Conservation (phyloP, 495 filamentous ascomycete species). For the Penicillium bovifimosum region DNA sequence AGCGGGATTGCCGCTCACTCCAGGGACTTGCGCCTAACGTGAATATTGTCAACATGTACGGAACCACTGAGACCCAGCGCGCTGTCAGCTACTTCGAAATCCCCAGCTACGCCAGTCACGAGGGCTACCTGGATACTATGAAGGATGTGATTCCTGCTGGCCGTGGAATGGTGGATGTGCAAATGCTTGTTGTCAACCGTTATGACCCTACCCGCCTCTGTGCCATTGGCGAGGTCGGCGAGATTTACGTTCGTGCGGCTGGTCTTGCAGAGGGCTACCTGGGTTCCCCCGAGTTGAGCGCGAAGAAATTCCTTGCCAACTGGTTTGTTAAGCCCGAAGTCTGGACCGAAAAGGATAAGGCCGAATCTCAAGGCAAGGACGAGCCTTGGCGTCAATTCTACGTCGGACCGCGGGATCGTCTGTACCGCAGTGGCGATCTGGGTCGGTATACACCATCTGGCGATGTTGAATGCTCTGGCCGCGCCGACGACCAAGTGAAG, state of each 20-base stretch:
- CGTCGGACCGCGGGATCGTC: slow-evolving; percentile 75
- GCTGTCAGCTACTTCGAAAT: slow-evolving; percentile 86
- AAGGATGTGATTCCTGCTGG: slow-evolving; percentile 82
- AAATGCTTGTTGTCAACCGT: slow-evolving; percentile 84
- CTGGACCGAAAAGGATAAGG: slow-evolving; percentile 64
- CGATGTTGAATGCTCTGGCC: slow-evolving; percentile 67
- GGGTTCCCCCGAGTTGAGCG: slow-evolving; percentile 60
- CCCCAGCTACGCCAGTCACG: slow-evolving; percentile 60
- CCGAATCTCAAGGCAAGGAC: slow-evolving; percentile 26
- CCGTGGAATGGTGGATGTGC: slow-evolving; percentile 87
- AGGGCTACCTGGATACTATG: slow-evolving; percentile 63
- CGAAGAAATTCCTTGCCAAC: slow-evolving; percentile 78
- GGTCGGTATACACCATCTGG: slow-evolving; percentile 71
- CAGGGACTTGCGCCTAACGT: slow-evolving; percentile 74
- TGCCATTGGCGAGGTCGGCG: slow-evolving; percentile 74
- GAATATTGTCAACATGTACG: slow-evolving; percentile 85
- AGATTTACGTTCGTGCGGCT: slow-evolving; percentile 83
- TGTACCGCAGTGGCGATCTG: slow-evolving; percentile 82
- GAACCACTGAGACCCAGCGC: slow-evolving; percentile 84
- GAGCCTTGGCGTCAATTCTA: slow-evolving; percentile 74
- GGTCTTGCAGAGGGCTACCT: slow-evolving; percentile 89
- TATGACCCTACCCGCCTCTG: slow-evolving; percentile 68
- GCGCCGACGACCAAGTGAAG: slow-evolving; percentile 89
- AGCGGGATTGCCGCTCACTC: slow-evolving; percentile 74
- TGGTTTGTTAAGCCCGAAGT: slow-evolving; percentile 77